Evolutionary conservation across 305 asterid species (phyloP), one percentile per base, ranked within the genome.

Genomic region (Nicotiana rustica): DNA sequence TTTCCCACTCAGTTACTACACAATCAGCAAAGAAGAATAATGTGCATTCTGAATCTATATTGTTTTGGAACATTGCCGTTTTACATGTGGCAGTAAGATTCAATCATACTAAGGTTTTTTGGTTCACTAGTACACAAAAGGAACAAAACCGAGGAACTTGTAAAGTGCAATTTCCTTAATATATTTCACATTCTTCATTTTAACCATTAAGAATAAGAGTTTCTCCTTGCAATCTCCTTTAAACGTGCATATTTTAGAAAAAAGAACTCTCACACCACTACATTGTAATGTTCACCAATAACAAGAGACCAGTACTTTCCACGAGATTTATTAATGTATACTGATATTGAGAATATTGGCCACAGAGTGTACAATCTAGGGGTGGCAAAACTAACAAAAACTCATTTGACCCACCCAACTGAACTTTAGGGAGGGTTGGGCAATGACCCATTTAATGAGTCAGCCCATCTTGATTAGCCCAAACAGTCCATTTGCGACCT

Each of bases 1-100:
- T 73, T 21, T 73, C 64, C 25, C 9, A 49, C 64, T 25, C 62
- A 73, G 15, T 25, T 64, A 64, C 68, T 25, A 64, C 36, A 10
- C 65, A 75, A 75, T 75, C 47, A 52, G 65, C 17, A 6, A 29
- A 75, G 47, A 75, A 25, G 64, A 75, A 75, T 29, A 61, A 75
- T 7, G 47, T 75, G 80, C 65, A 75, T 25, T 55, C 38, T 52
- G 44, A 52, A 25, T 75, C 80, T 29, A 75, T 75, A 49, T 25
- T 52, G 65, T 29, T 8, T 52, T 4, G 2, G 17, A 29, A 52
- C 55, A 25, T 59, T 75, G 52, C 80, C 29, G 47, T 75, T 75
- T 49, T 29, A 56, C 65, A 29, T 18, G 17, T 8, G 65, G 52
- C 4, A 52, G 25, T 75, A n/a, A 3, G 17, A 52, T 52, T 14